Conservation (phyloP, 2,329 filamentous ascomycete genomes). For the Huntiella omanensis region DNA sequence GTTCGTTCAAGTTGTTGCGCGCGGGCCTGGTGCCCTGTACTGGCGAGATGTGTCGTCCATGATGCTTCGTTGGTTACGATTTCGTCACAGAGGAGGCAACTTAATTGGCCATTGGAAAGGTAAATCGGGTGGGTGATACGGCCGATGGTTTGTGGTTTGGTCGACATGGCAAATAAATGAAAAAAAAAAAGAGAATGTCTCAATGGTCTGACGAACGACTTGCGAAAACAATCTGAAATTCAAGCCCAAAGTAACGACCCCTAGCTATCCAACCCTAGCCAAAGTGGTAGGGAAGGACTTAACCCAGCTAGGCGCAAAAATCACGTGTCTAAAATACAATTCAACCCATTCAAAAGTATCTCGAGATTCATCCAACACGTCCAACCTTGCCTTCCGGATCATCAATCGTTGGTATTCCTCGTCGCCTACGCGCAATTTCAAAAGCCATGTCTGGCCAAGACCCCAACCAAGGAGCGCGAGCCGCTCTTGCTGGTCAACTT, state of each 20-base stretch:
- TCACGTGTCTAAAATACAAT: too few species aligned
- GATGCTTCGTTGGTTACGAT: conserved; percentile 45
- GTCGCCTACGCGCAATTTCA: not conserved
- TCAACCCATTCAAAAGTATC: too few species aligned
- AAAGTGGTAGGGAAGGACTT: too few species aligned
- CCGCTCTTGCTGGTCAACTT: conserved; percentile 45
- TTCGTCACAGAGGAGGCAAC: conserved; percentile 48
- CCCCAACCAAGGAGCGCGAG: conserved; percentile 22
- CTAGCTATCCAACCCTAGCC: too few species aligned
- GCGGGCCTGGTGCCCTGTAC: conserved; percentile 24
- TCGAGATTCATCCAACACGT: too few species aligned
- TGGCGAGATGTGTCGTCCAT: conserved; percentile 45
- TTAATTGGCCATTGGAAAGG: conserved; percentile 45
- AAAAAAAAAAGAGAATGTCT: not conserved
- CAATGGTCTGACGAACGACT: not conserved
- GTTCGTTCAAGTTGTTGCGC: conserved; percentile 10
- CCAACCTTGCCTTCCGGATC: too few species aligned
- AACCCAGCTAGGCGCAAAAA: too few species aligned
- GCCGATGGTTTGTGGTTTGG: conserved; percentile 52
- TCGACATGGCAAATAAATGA: not conserved
- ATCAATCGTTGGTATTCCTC: too few species aligned
- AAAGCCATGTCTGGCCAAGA: conserved; percentile 37
- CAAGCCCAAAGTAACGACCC: not conserved
- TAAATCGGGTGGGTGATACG: conserved; percentile 54
- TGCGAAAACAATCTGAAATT: not conserved